Evolutionary conservation across 2,329 filamentous ascomycete genomes (phyloP).

Genomic region (Chrysosphaeria jannelii): DNA sequence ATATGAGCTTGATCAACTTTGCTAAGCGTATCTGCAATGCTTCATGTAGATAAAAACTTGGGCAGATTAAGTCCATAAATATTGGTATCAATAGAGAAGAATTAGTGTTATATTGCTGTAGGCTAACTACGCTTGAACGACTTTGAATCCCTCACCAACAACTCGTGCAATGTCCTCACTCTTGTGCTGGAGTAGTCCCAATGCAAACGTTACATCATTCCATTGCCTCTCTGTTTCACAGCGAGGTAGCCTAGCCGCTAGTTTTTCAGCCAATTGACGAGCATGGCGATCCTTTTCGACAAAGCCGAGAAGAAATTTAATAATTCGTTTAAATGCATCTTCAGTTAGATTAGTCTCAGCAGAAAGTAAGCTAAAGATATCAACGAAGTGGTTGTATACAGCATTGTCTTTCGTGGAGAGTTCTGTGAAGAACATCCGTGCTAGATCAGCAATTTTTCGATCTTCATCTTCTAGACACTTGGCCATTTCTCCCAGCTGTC

Average conservation of each 20-base stretch:
- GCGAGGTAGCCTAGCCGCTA: constrained; percentile 56
- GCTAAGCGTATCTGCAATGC: no score
- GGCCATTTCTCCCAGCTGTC: constrained; percentile 93
- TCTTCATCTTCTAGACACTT: constrained; percentile 96
- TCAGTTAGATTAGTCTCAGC: constrained; percentile 57
- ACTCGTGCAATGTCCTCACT: constrained; percentile 66
- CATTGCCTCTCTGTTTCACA: constrained; percentile 88
- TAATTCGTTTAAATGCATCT: constrained; percentile 57
- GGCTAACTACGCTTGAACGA: constrained; percentile 30
- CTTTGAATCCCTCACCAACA: constrained; percentile 44
- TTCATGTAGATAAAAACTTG: not conserved
- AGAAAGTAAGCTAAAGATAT: constrained; percentile 87
- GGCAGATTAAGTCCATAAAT: no score
- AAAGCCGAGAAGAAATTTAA: constrained; percentile 82
- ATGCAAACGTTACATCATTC: constrained; percentile 86
- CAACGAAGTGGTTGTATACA: constrained; percentile 96
- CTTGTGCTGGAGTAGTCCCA: constrained; percentile 74
- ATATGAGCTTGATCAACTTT: no score
- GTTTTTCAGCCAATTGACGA: constrained; percentile 72
- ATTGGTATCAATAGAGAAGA: not conserved
- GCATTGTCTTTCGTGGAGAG: constrained; percentile 95
- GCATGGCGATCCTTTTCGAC: constrained; percentile 99
- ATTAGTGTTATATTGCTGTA: no score
- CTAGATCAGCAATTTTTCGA: constrained; percentile 73
- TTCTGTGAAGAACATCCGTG: constrained; percentile 95